Evolutionary conservation across 345 rosid species (phyloP), one percentile per base, ranked within the genome.

Genomic region (Eucalyptus virginea): DNA sequence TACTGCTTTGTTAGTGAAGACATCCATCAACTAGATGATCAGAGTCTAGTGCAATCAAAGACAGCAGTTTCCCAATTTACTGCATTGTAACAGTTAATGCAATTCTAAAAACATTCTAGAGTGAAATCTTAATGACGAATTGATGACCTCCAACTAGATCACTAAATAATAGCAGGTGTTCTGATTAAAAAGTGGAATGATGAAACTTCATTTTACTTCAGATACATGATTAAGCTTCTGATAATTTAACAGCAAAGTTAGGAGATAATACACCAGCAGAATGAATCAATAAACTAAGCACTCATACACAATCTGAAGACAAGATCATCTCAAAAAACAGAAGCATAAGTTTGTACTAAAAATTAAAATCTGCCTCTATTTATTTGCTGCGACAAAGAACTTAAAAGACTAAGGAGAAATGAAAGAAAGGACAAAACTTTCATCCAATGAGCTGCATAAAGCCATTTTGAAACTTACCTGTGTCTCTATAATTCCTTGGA

Each of bases 401-500:
- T 37, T 60, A 23, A 28, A 60, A 14, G 21, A 52, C n/a, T 30
- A 37, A 51, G 2, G 19, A 86, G 45, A 13, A 86, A 51, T 30
- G 65, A 52, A 86, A 52, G 88, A 51, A n/a, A 58, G 47, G 19
- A 30, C 40, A 86, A 18, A 52, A 86, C 19, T 32, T 52, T 21
- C 54, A 37, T 34, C 37, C 62, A 4, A 37, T 11, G 8, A 34
- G 81, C 89, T 87, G 77, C 30, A 83, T 12, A 60, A 67, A 26
- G 44, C 28, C 14, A 49, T 7, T n/a, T 11, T 48, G 65, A 83
- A 14, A 67, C 26, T 88, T 65, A 96, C 98, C 94, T 94, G 96
- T 17, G 96, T 95, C 91, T 96, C 96, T 81, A 96, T 95, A 87
- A 95, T 96, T 88, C 98, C 98, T 90, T 95, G 96, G 91, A 95